Evolutionary conservation across 768 basidiomycete genomes (phyloP), one percentile per base, ranked within the genome.

Genomic region (Psilocybe sp.): DNA sequence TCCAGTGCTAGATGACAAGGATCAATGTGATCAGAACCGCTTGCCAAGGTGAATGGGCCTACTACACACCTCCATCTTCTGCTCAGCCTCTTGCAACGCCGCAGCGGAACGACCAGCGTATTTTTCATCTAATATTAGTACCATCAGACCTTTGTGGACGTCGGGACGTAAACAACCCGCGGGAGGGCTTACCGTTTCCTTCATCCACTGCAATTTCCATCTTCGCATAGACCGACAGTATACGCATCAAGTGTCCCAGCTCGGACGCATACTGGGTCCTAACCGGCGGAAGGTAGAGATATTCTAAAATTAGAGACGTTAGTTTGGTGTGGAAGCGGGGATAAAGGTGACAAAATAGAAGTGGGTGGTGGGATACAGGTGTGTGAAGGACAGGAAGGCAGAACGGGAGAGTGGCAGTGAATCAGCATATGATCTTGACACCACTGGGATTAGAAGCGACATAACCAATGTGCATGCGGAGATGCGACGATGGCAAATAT

Each of bases 171-270:
- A 52, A 46, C 32, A 20, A 32, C 35, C 39, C 28, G 28, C 38
- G 31, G 47, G 42, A 46, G 19, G 31, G 59, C 66, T 64, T 53
- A 80, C 85, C 78, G 50, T 70, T 70, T 23, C 80, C 61, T 20
- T 72, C 73, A 48, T 83, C 76, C 47, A 87, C 65, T 2, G 76
- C 72, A 40, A 64, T 72, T 63, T 88, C 82, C 52, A 86, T 71
- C 58, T 78, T 78, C 40, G 78, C 72, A 55, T 86, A 84, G 35
- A 91, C 76, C 7, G 82, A 72, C 41, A 85, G 67, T 40, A 89
- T 72, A 40, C 87, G 84, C 60, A 89, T 80, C 47, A 89, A 73
- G 60, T 90, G 87, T 1, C 89, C 90, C 51, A 82, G 81, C 68
- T 91, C 89, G 44, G 86, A 87, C 4, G 81, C 77, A 60, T 77